Evolutionary conservation across 1,284 basidiomycete genomes (phyloP), one percentile per base, ranked within the genome.

Genomic region (Heterobasidion annosum): DNA sequence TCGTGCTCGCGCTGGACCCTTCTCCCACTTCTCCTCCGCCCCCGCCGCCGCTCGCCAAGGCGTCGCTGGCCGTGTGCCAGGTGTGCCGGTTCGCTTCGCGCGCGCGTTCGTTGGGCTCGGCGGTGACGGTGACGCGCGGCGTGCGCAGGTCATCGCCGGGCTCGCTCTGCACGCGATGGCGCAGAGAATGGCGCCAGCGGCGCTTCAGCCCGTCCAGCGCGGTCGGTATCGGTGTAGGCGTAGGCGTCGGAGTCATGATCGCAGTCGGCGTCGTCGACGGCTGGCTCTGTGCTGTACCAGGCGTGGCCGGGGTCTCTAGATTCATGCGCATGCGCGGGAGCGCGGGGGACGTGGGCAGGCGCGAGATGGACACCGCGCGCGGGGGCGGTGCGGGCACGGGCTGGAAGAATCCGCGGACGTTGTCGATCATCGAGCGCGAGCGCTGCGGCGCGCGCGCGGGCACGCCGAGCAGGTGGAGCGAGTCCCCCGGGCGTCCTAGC

Each of bases 141-240:
- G 25, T 25, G 25, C 25, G 25, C 25, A 25, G 3, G 25, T 25
- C 25, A 3, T 25, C 25, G 25, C 8, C 32, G n/a, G 80, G 77
- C 0, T 75, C 75, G 57, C 78, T 81, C 58, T 73, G 74, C 45
- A 73, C 70, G 52, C 78, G 70, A 33, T 74, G 73, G 50, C 77
- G 76, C 44, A 76, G 63, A 18, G 76, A 71, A 19, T 72, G 73
- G 60, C 70, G 73, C 42, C 73, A 71, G 71, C 74, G 74, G 66
- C 76, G 79, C 58, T 63, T 73, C 53, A 78, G 60, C 52, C 73
- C 61, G 54, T 67, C 67, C 15, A 69, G 68, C 19, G 68, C 67
- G 50, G 65, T 61, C 49, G 48, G 25, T 4, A 3, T 25, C 25
- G 18, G 18, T 2, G 18, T 18, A 18, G 18, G 18, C 18, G 18